Percentiles rank a stretch among this genome's conserved stretches.
phyloP scores from a whole-genome alignment of 345 rosid species.

The Gossypium bickii region DNA sequence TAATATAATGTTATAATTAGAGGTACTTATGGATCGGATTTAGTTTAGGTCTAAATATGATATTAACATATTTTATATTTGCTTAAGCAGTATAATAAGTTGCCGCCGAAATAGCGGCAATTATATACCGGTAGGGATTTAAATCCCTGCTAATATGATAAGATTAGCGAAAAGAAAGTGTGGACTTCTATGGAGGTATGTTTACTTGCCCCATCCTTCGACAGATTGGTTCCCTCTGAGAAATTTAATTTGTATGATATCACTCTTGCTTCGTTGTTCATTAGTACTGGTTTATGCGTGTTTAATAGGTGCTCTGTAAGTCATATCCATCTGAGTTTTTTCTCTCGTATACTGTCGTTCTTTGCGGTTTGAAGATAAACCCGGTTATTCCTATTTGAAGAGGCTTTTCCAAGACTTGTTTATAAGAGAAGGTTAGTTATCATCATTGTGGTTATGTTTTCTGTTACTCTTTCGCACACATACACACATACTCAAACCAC shows the following conservation, averaged over 20 bases:
- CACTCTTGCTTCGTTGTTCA: neutral
- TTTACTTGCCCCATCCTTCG: neutral
- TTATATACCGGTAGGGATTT: no score
- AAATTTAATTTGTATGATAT: neutral
- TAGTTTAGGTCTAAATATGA: no score
- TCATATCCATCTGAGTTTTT: neutral
- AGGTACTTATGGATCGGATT: no score
- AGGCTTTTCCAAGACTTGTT: neutral
- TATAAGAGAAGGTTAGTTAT: neutral
- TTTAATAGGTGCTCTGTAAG: neutral
- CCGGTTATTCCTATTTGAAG: neutral
- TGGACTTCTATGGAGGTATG: neutral
- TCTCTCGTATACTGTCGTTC: neutral
- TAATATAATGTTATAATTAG: no score
- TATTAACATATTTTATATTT: no score
- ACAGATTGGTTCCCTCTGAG: neutral
- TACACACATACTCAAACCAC: no score
- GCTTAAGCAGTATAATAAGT: no score
- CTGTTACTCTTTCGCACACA: no score
- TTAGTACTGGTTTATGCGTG: neutral
- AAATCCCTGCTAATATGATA: neutral
- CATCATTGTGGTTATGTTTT: neutral
- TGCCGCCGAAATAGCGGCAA: no score
- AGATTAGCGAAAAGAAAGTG: neutral
- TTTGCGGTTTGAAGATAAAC: neutral